Conservation (phyloP, 139 green algal species). For the Picochlorum sp. region DNA sequence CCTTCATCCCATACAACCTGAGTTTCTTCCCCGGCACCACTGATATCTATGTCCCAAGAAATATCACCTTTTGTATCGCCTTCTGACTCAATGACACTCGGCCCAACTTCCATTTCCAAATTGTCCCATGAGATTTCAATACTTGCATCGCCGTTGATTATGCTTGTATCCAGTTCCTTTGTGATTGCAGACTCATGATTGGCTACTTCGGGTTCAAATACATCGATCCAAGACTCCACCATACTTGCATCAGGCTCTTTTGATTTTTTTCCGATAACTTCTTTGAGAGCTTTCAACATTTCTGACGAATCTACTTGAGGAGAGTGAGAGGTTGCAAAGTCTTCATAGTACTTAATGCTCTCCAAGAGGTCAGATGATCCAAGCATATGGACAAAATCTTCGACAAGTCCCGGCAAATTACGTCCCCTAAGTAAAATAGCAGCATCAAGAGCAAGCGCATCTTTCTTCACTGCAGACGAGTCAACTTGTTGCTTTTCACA, state of each 20-base stretch:
- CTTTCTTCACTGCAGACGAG: slow-evolving; percentile 45
- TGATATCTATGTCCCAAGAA: slow-evolving; percentile 55
- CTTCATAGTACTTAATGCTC: no score
- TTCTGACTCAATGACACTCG: neutral
- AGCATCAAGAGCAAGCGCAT: no score
- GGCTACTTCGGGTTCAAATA: neutral
- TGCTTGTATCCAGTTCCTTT: neutral
- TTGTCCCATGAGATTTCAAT: neutral
- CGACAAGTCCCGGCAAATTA: no score
- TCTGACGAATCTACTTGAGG: no score
- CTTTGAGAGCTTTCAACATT: no score
- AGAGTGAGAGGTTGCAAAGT: no score
- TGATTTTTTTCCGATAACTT: no score
- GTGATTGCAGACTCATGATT: neutral
- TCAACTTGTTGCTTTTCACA: neutral
- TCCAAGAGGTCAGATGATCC: no score
- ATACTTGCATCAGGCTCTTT: no score
- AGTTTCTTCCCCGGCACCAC: slow-evolving; percentile 12
- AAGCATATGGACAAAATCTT: no score
- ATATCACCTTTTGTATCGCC: slow-evolving; percentile 23
- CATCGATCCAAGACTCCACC: no score
- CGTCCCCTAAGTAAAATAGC: no score
- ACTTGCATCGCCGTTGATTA: neutral
- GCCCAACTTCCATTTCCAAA: neutral
- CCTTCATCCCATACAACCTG: neutral